Percentiles rank a stretch among this genome's conserved stretches.
phyloP scores from a whole-genome alignment of 805 yeast genomes.

The Lachancea thermotolerans region DNA sequence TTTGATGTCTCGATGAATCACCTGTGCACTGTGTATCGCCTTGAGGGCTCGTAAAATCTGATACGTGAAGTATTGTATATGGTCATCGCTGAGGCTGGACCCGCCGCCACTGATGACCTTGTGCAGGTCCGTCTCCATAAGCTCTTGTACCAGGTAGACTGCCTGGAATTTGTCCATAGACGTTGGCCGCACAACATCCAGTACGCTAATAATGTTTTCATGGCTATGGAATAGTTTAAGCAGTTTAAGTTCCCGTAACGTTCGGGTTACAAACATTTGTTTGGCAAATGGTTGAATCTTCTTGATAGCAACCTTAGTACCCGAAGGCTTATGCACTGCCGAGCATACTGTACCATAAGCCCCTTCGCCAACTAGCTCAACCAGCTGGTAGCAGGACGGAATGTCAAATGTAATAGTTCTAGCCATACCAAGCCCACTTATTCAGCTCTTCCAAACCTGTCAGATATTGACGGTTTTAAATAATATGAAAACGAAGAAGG shows the following conservation, averaged over 20 bases:
- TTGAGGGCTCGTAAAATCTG: slow-evolving; percentile 67
- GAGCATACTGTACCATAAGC: slow-evolving; percentile 76
- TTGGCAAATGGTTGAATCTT: slow-evolving; percentile 66
- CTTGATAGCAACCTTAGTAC: slow-evolving; percentile 66
- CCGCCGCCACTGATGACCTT: slow-evolving; percentile 40
- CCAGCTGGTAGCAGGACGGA: slow-evolving; percentile 53
- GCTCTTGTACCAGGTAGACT: slow-evolving; percentile 69
- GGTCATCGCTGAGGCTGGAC: slow-evolving; percentile 49
- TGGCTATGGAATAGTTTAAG: slow-evolving; percentile 58
- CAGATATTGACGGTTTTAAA: too few species aligned
- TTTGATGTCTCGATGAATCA: slow-evolving; percentile 70
- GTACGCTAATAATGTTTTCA: slow-evolving; percentile 62
- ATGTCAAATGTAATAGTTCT: slow-evolving; percentile 56
- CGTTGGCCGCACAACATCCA: slow-evolving; percentile 60
- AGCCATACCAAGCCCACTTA: neutral
- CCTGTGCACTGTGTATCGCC: slow-evolving; percentile 63
- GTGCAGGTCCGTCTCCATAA: slow-evolving; percentile 70
- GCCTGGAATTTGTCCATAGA: slow-evolving; percentile 57
- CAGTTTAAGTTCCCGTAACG: slow-evolving; percentile 63
- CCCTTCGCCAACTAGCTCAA: slow-evolving; percentile 66
- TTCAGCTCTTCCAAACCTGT: too few species aligned
- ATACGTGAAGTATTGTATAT: slow-evolving; percentile 62
- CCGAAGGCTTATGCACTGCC: slow-evolving; percentile 56
- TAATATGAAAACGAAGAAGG: too few species aligned
- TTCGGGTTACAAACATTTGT: slow-evolving; percentile 59